Percentiles rank a stretch among this genome's conserved stretches.
Evolutionary conservation across 129 eudicot species (phyloP).

Genomic region (Flaveria ramosissima): DNA sequence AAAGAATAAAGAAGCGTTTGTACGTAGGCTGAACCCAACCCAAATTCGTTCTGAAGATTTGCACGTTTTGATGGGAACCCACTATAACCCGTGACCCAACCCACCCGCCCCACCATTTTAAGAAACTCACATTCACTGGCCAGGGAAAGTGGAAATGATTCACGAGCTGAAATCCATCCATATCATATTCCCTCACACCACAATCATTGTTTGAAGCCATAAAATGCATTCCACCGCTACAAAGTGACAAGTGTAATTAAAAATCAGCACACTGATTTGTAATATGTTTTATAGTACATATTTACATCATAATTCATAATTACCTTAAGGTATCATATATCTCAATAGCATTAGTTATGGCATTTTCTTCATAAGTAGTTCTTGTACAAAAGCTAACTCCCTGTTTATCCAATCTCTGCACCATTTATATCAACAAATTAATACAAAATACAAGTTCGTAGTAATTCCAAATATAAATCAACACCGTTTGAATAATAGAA

Average conservation of each 20-base stretch:
- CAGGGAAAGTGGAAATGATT: conserved; percentile 77
- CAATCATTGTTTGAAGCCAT: conserved; percentile 86
- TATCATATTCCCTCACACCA: conserved; percentile 82
- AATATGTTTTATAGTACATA: not conserved
- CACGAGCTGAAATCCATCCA: conserved; percentile 75
- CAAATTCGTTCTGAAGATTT: not conserved
- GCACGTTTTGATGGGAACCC: not conserved
- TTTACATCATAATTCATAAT: not conserved
- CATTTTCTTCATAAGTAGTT: conserved; percentile 76
- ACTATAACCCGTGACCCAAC: not conserved
- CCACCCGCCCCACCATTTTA: not conserved
- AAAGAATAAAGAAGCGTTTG: not conserved
- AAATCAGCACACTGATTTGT: not conserved
- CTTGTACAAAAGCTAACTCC: conserved; percentile 83
- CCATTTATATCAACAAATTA: not conserved
- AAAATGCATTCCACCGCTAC: conserved; percentile 70
- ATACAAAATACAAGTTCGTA: not conserved
- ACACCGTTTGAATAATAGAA: not conserved
- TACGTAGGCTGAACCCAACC: not conserved
- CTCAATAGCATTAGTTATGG: conserved; percentile 86
- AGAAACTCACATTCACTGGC: conserved; percentile 82
- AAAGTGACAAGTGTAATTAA: conserved; percentile 3
- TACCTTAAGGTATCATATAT: conserved; percentile 64
- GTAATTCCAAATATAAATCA: not conserved
- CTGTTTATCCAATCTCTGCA: conserved; percentile 65